Conservation (phyloP, 345 rosid species). For the Adansonia digitata region DNA sequence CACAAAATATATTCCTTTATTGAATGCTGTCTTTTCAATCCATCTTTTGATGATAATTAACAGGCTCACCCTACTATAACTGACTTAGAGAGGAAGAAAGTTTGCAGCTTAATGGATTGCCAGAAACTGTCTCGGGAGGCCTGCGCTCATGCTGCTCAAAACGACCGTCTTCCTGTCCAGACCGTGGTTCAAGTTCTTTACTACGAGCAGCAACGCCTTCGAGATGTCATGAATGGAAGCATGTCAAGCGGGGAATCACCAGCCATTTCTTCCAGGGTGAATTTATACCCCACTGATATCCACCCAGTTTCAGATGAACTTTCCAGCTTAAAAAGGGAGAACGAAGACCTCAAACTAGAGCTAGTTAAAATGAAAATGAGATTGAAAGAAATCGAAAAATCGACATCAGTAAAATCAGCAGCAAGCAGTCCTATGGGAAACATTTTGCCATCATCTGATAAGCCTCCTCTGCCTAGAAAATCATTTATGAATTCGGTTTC, state of each 20-base stretch:
- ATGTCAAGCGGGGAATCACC: slow-evolving; percentile 30
- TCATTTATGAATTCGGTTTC: slow-evolving; percentile 77
- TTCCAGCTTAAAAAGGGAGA: slow-evolving; percentile 62
- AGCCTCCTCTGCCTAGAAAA: slow-evolving; percentile 75
- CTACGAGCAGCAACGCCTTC: slow-evolving; percentile 84
- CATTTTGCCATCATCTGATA: slow-evolving; percentile 37
- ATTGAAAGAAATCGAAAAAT: slow-evolving; percentile 62
- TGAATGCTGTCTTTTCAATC: neutral
- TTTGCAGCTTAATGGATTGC: slow-evolving; percentile 92
- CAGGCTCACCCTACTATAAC: slow-evolving; percentile 84
- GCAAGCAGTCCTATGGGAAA: slow-evolving; percentile 29
- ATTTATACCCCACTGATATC: slow-evolving; percentile 30
- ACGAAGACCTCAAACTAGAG: slow-evolving; percentile 77
- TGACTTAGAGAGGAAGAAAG: slow-evolving; percentile 94
- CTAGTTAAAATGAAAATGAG: slow-evolving; percentile 79
- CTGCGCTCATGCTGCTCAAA: slow-evolving; percentile 94
- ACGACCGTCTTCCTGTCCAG: slow-evolving; percentile 88
- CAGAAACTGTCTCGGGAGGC: slow-evolving; percentile 92
- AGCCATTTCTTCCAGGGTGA: slow-evolving; percentile 29
- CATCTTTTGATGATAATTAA: neutral
- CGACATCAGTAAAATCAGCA: slow-evolving; percentile 23
- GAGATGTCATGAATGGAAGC: slow-evolving; percentile 56
- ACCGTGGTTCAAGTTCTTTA: slow-evolving; percentile 93
- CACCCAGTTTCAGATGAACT: slow-evolving; percentile 56
- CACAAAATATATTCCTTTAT: neutral